Base-by-base conservation (phyloP, 108 stramenopile species). In the Nitzschia palea region DNA sequence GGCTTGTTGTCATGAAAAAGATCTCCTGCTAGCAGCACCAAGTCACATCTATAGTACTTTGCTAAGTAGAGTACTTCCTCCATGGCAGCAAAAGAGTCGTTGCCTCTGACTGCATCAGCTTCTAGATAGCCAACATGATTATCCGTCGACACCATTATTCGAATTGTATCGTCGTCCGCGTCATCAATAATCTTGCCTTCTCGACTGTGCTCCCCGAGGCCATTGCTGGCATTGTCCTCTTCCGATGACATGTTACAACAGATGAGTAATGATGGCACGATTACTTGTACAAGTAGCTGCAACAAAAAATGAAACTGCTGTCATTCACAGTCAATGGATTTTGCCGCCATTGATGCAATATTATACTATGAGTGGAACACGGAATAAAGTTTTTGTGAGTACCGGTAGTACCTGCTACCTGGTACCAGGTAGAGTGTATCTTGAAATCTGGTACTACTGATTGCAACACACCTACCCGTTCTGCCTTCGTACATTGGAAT, bases 1-100 rank as follows among this genome's bases (percentile, higher is more conserved):
- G 99, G 99, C 70, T 96, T 95, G 66, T 98, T 97, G 3, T 98
- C 95, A 69, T 99, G 99, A 71, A 98, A 99, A 1, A 99, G 71
- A 74, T 99, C 98, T 1, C 99, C 99, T 1, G 87, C 89, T 17
- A 97, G 65, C 25, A 99, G 62, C 0, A 97, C 96, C 68, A 97
- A 80, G 70, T 99, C 99, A 40, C 78, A 86, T 26, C 79, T 30
- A 36, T 65, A 73, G 55, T 52, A 66, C 43, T 87, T 90, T 12
- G 94, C 93, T 20, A 89, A 56, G 10, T 61, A 82, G 22, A 97
- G 70, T 6, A 98, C 89, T 81, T 97, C 97, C 70, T 98, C 98
- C 50, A 99, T 82, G 27, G 97, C 96, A 2, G 96, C 97, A 66
- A 96, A 97, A 58, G 89, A 96, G 77, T 98, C 97, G 32, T 79